Evolutionary conservation across 1,284 basidiomycete genomes (phyloP), one percentile per base, ranked within the genome.

Genomic region (Fomes fomentarius): DNA sequence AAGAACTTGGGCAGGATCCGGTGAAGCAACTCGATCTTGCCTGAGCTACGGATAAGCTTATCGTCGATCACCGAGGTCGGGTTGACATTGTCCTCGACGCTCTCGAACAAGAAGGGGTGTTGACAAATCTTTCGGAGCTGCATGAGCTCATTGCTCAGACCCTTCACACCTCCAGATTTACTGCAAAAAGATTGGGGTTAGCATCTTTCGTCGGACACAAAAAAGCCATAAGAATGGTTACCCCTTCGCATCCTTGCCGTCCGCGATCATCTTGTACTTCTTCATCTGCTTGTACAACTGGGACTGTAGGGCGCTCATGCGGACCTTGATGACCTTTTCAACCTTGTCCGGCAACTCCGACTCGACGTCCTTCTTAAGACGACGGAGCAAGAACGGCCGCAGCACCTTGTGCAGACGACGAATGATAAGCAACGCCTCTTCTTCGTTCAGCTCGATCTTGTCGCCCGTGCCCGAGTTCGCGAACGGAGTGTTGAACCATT

Each of bases 401-500:
- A 99, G 82, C 65, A 99, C 96, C 78, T 99, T 99, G 72, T 99
- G 97, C 68, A 99, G 75, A 72, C 97, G 96, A 63, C 96, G 90
- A 71, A 99, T 97, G 68, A 99, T 95, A 52, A 99, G 89, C 48
- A 99, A 80, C 2, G 94, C 93, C 79, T 99, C 97, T 91, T 99
- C 97, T 91, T 99, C 97, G 76, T 97, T 98, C 77, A 99, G 76
- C 80, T 98, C 95, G 71, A 99, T 98, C 82, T 96, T 97, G 74
- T 99, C 96, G 19, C 90, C 89, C 0, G 91, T 89, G 31, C 97
- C 96, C 15, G 96, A 95, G 74, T 96, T 98, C 59, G 97, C 96
- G 65, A 99, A 99, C 0, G 97, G 97, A 2, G 96, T 98, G 76
- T 99, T 99, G 82, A 99, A 99, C 97, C 97, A 99, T 71, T 99